Conservation (phyloP, 1,284 basidiomycete genomes). For the Rhodotorula mucilaginosa region DNA sequence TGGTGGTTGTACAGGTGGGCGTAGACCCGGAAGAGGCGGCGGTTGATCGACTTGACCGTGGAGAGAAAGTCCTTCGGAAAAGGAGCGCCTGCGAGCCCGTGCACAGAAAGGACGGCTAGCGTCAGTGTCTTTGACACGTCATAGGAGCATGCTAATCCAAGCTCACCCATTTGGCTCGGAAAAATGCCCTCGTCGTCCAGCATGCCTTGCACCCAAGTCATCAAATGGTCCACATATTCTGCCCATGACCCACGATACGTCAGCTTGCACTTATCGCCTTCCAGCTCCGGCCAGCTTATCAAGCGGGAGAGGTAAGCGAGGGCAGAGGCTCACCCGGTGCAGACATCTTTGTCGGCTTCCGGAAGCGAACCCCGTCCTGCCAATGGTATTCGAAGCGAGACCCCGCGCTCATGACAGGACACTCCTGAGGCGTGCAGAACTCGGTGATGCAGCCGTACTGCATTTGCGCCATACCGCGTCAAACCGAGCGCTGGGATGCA, state of each 20-base stretch:
- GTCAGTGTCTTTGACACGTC: no score
- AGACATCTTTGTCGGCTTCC: constrained; percentile 86
- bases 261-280: not conserved
- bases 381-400: constrained; percentile 91
- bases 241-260: constrained; percentile 9
- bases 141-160: no score
- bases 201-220: constrained; percentile 96
- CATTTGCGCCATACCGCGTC: rapidly evolving
- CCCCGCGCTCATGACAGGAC: constrained; percentile 98
- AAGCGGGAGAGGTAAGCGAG: no score
- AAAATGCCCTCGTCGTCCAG: constrained; percentile 92
- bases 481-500: not conserved
- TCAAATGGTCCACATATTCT: constrained; percentile 95
- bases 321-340: constrained; percentile 58
- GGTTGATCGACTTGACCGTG: constrained; percentile 86
- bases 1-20: constrained; percentile 99
- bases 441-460: constrained; percentile 88
- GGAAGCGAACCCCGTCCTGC: constrained; percentile 91
- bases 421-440: constrained; percentile 94
- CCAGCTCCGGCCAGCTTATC: not conserved
- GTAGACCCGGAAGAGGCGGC: constrained; percentile 93
- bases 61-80: constrained; percentile 90
- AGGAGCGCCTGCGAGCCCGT: constrained; percentile 64
- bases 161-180: constrained; percentile 85
- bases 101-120: no score